Evolutionary conservation across 2,329 filamentous ascomycete genomes (phyloP).

Genomic region (Fonsecaea multimorphosa): DNA sequence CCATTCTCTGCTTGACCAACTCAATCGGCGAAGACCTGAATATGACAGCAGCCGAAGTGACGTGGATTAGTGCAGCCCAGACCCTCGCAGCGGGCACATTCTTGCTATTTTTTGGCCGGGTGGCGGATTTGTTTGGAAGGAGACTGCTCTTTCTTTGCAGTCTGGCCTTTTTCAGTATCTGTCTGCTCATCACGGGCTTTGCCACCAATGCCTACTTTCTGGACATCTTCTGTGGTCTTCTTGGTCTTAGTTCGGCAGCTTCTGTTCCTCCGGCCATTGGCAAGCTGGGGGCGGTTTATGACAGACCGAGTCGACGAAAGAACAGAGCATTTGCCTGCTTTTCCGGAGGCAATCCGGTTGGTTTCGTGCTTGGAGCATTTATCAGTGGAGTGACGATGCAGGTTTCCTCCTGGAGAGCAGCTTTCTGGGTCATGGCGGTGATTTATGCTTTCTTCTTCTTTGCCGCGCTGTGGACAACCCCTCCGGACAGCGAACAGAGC

Average conservation of each 20-base stretch:
- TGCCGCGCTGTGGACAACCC: conserved; percentile 67
- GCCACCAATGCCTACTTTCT: conserved; percentile 63
- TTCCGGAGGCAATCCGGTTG: conserved; percentile 62
- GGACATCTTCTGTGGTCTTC: conserved; percentile 67
- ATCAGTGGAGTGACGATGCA: conserved; percentile 67
- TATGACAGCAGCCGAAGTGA: conserved; percentile 70
- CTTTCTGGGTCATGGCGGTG: conserved; percentile 67
- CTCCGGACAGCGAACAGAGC: conserved; percentile 58
- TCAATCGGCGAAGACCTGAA: conserved; percentile 64
- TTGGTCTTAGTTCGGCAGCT: conserved; percentile 69
- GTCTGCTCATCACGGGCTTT: conserved; percentile 65
- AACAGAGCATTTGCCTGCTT: conserved; percentile 70
- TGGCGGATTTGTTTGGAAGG: conserved; percentile 71
- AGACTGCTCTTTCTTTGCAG: conserved; percentile 66
- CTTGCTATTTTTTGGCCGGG: conserved; percentile 69
- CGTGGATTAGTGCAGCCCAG: conserved; percentile 70
- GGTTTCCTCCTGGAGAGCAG: conserved; percentile 68
- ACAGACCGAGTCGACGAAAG: conserved; percentile 66
- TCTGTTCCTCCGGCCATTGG: conserved; percentile 69
- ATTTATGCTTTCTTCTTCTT: conserved; percentile 67
- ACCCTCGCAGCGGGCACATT: conserved; percentile 68
- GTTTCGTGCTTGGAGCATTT: conserved; percentile 64
- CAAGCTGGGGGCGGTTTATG: conserved; percentile 68
- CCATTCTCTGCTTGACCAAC: conserved; percentile 66
- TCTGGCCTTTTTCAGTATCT: conserved; percentile 64